Evolutionary conservation across 768 basidiomycete species (phyloP).

Genomic region (Boletellus ananas): DNA sequence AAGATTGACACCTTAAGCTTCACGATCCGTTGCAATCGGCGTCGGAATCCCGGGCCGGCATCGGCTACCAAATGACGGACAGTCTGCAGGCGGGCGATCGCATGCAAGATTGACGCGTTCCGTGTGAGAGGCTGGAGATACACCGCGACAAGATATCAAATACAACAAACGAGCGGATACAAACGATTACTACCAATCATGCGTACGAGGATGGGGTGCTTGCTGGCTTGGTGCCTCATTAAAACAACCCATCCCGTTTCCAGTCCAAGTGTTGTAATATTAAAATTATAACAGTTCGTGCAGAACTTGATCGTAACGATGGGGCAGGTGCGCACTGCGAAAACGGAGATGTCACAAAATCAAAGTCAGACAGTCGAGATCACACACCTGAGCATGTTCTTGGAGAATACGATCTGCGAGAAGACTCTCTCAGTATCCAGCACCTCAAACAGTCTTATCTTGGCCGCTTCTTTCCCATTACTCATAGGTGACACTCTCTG

Average conservation of each 20-base stretch:
- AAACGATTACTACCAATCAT: constrained; percentile 5
- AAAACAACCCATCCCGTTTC: background rate
- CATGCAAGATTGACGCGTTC: background rate
- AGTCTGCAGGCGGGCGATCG: no score
- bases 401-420: constrained; percentile 74
- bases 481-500: constrained; percentile 22
- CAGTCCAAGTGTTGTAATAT: background rate
- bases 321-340: constrained; percentile 68
- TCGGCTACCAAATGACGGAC: no score
- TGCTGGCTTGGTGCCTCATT: background rate
- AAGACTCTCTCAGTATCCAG: constrained; percentile 74
- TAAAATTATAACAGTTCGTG: constrained; percentile 56
- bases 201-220: constrained; percentile 2
- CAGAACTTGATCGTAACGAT: constrained; percentile 73
- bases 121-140: background rate
- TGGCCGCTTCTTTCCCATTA: constrained; percentile 36
- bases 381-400: constrained; percentile 74
- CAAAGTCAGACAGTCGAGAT: background rate
- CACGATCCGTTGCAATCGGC: no score
- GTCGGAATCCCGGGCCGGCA: no score
- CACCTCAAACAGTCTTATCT: constrained; percentile 73
- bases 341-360: constrained; percentile 1
- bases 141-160: constrained; percentile 5
- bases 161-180: constrained; percentile 16
- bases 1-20: no score